A percentile compares a stretch with the other conserved stretches of the same genome.
These are phyloP conservation scores for Talaromyces piceae DNA, from an alignment of 2,329 filamentous ascomycete species.

Conservation along the genomic window DNA sequence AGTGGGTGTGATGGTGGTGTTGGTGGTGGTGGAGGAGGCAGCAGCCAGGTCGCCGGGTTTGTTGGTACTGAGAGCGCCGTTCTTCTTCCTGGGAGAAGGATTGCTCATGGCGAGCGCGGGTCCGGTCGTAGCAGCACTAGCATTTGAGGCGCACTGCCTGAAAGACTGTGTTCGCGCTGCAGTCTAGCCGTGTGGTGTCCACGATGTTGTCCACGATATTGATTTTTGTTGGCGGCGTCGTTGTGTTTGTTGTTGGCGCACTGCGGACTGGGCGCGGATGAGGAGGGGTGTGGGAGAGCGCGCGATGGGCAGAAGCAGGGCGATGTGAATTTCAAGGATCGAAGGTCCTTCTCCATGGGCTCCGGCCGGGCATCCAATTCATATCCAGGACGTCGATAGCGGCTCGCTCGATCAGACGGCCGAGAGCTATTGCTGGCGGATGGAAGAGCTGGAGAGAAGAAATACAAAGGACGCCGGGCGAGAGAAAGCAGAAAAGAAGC, in stretches of 20 bases:
- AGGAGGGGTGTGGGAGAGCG: neutral
- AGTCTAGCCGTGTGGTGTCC: too few species aligned
- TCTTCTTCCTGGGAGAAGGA: constrained; percentile 29
- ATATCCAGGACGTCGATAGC: neutral
- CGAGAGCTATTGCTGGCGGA: neutral
- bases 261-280: neutral
- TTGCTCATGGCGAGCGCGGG: constrained; percentile 33
- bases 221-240: neutral
- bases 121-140: neutral
- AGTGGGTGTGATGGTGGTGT: constrained; percentile 11
- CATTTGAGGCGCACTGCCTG: neutral
- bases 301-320: neutral
- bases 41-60: constrained; percentile 17
- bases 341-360: constrained; percentile 1
- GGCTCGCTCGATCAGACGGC: neutral
- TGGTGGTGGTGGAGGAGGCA: neutral
- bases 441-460: neutral
- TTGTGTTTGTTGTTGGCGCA: neutral
- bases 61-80: constrained; percentile 24
- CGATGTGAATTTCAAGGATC: neutral
- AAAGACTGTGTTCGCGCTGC: neutral
- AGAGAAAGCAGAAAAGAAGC: too few species aligned
- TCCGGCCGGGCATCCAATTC: neutral
- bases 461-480: too few species aligned
- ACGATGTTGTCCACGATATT: too few species aligned